phyloP scores from a whole-genome alignment of 2,329 filamentous ascomycete species.

The Nemania abortiva region DNA sequence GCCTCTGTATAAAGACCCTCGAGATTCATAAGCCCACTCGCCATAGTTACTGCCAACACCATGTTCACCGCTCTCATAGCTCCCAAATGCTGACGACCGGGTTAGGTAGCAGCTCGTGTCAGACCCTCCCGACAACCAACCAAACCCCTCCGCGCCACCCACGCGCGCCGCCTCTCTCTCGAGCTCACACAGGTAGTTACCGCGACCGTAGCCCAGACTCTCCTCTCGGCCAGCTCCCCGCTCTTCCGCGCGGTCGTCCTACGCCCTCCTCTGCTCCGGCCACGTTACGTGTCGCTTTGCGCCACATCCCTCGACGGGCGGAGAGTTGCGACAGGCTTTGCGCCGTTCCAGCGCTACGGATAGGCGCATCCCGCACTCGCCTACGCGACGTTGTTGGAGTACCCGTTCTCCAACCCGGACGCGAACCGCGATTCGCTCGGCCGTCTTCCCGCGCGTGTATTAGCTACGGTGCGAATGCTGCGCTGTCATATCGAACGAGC shows the following conservation, averaged over 20 bases:
- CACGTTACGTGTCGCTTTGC: not conserved
- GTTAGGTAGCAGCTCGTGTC: not conserved
- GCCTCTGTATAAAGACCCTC: no score
- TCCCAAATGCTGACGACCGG: conserved; percentile 11
- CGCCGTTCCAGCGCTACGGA: not conserved
- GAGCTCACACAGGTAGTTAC: not conserved
- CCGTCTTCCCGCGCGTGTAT: not conserved
- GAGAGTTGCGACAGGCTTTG: not conserved
- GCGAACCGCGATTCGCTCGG: not conserved
- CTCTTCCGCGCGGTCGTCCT: not conserved
- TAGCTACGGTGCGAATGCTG: conserved; percentile 28
- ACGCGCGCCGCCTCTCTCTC: not conserved
- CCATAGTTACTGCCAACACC: not conserved
- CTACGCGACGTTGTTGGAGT: not conserved
- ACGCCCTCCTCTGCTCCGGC: not conserved
- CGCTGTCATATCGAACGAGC: conserved; percentile 35
- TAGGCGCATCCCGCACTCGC: conserved; percentile 5
- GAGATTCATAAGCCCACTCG: no score
- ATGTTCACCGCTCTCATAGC: not conserved
- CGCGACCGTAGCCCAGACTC: no score
- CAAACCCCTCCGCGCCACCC: not conserved
- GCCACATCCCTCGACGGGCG: conserved; percentile 3
- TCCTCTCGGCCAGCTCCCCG: not conserved
- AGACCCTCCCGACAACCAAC: not conserved
- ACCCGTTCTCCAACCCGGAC: not conserved